Conservation (phyloP, 495 filamentous ascomycete species). For the Pyrenula massariospora region DNA sequence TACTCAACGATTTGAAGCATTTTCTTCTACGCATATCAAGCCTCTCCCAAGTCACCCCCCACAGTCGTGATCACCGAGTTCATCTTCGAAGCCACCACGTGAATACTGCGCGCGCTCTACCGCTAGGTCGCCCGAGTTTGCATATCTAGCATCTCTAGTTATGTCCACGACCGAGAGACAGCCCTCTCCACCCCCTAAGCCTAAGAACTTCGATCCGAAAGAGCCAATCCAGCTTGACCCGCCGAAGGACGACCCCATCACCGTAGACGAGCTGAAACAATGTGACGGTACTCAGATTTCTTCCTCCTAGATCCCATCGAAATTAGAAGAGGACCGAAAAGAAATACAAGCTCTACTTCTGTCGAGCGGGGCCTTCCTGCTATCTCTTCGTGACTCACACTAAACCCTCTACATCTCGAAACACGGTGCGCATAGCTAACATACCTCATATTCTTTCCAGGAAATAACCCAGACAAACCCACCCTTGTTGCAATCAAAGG, state of each 20-base stretch:
- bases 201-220: constrained; percentile 77
- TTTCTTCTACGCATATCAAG: too few relatives aligned
- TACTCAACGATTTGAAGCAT: too few relatives aligned
- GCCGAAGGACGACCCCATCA: constrained; percentile 81
- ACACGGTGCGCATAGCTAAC: too few relatives aligned
- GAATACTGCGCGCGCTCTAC: too few relatives aligned
- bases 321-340: background rate
- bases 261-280: constrained; percentile 57
- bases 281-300: constrained; percentile 56
- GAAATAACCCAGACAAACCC: constrained; percentile 51
- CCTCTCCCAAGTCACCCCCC: too few relatives aligned
- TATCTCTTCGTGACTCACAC: too few relatives aligned
- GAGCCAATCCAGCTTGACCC: constrained; percentile 67
- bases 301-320: background rate
- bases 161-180: constrained; percentile 10
- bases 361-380: background rate
- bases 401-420: too few relatives aligned
- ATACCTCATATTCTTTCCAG: constrained; percentile 17
- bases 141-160: too few relatives aligned
- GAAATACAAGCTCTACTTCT: background rate
- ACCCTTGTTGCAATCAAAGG: constrained; percentile 95
- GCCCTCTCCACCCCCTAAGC: constrained; percentile 13
- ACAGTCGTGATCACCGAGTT: too few relatives aligned
- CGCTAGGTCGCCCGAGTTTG: too few relatives aligned
- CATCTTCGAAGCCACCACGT: too few relatives aligned